Evolutionary conservation across 2,329 filamentous ascomycete species (phyloP), one percentile per base, ranked within the genome.

Genomic region (Ophiobolus disseminans): DNA sequence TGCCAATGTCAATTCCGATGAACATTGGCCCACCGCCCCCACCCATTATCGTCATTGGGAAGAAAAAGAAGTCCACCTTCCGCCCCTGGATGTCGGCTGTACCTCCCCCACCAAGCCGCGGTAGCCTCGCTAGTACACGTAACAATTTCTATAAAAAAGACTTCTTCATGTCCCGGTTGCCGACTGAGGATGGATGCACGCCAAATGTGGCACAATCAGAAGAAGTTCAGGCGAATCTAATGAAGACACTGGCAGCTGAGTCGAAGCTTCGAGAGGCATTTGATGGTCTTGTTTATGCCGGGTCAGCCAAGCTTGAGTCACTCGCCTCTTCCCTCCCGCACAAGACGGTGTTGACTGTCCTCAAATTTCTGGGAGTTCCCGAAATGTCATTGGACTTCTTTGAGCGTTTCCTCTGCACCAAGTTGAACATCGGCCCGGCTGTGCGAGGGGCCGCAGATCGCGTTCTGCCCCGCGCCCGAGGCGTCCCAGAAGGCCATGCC

Each of bases 321-420:
- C 83, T 86, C 48, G 80, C 81, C 0, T 79, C 83, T 0, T 80
- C 79, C 4, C 70, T 87, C 11, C 77, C 84, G 2, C 86, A 89
- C 58, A 68, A 78, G 21, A 85, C 84, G 0, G 78, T 88, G 14
- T 69, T 82, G n/a, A 45, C 48, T 1, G 75, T 86, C 0, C 66
- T 89, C 50, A 72, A 78, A 21, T 86, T 83, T 58, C 78, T 89
- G 35, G 83, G 84, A 0, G 75, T 88, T 3, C 79, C 82, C 0
- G 65, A 80, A 2, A 67, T 60, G 0, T 86, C 85, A 81, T 61
- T 86, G 1, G 64, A 66, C 5, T 85, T 89, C 63, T 89, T 88
- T 66, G 70, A 66, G 10, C 77, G 73, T 2, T 87, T 85, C 40
- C 58, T 71, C 2, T 23, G 48, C 4, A 58, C 58, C 0, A 64